phyloP scores from a whole-genome alignment of 2,329 filamentous ascomycete genomes.

The Monilinia fructicola region DNA sequence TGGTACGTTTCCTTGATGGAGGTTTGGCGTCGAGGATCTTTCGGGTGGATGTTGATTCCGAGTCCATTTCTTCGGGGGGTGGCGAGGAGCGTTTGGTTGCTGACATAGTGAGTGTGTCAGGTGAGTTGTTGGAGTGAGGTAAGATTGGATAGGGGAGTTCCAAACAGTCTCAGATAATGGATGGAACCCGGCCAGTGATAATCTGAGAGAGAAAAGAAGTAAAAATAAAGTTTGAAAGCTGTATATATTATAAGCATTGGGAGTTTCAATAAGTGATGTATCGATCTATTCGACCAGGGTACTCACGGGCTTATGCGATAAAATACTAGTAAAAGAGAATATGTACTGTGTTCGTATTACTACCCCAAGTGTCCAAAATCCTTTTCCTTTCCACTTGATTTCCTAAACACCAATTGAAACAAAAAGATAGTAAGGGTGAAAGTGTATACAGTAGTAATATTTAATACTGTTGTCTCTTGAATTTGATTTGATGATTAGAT shows the following conservation, averaged over 20 bases:
- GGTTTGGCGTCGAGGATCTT: conserved; percentile 12
- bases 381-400: background rate
- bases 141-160: conserved; percentile 1
- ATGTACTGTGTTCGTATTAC: background rate
- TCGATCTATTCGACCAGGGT: conserved; percentile 3
- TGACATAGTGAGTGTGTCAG: conserved; percentile 18
- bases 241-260: background rate
- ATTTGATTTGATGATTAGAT: conserved; percentile 11
- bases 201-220: background rate
- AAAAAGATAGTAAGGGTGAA: background rate
- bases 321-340: background rate
- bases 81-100: conserved; percentile 4
- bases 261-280: conserved; percentile 10
- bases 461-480: background rate
- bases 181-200: background rate
- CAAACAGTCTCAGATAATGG: background rate
- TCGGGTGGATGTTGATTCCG: background rate
- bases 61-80: conserved; percentile 11
- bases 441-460: too few relatives aligned
- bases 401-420: background rate
- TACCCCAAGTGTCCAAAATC: background rate
- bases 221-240: background rate
- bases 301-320: background rate
- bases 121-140: background rate
- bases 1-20: conserved; percentile 9